Evolutionary conservation across 2,329 filamentous ascomycete species (phyloP).

Genomic region (Fonsecaea nubica): DNA sequence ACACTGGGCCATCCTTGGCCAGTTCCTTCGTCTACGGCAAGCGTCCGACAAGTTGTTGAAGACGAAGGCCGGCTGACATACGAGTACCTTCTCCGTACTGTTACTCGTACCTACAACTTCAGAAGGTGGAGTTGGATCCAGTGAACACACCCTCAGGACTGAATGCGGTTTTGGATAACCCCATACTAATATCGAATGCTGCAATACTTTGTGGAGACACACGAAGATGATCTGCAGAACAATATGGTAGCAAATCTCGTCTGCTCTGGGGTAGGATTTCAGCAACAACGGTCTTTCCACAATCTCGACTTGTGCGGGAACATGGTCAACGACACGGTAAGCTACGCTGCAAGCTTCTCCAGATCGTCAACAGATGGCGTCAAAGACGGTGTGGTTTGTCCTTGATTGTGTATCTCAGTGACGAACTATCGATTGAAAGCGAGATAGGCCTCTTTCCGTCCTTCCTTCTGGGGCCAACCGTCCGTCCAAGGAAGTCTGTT

Average conservation of each 20-base stretch:
- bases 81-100: too few species aligned
- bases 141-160: background rate
- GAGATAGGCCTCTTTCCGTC: conserved; percentile 6
- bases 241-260: background rate
- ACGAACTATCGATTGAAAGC: conserved; percentile 17
- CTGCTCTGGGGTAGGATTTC: background rate
- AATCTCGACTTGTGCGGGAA: background rate
- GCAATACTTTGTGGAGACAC: background rate
- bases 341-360: background rate
- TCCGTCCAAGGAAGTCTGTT: too few species aligned
- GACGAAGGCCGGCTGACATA: background rate
- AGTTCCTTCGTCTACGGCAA: background rate
- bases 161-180: background rate
- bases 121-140: background rate
- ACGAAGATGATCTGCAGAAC: background rate
- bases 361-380: background rate
- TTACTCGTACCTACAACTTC: background rate
- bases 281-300: background rate
- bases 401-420: conserved; percentile 3
- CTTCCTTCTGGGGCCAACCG: background rate
- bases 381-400: background rate
- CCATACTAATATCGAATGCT: background rate
- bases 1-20: background rate
- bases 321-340: background rate
- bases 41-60: background rate